A percentile compares a stretch with the other conserved stretches of the same genome.
Evolutionary conservation across 1,139 yeast species (phyloP).

Genomic region (Scheffersomyces parashehatae): DNA sequence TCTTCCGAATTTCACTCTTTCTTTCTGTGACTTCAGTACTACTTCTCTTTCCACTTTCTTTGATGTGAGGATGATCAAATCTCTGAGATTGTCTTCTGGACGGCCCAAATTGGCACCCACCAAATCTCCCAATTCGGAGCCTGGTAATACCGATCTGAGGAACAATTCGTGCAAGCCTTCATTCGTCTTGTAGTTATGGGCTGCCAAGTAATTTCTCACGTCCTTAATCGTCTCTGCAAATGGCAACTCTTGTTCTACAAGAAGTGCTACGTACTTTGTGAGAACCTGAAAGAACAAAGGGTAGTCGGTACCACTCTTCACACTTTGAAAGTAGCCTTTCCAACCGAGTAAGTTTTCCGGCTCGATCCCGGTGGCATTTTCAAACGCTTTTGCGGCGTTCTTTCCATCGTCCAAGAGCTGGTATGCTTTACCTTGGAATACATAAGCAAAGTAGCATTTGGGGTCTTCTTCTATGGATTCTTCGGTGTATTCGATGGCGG

Average conservation of each 20-base stretch:
- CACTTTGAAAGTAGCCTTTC: slow-evolving; percentile 66
- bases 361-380: slow-evolving; percentile 56
- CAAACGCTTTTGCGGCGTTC: slow-evolving; percentile 52
- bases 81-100: slow-evolving; percentile 49
- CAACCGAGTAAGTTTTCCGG: slow-evolving; percentile 65
- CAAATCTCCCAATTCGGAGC: slow-evolving; percentile 55
- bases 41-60: slow-evolving; percentile 41
- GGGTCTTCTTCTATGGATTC: slow-evolving; percentile 57
- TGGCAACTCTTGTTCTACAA: slow-evolving; percentile 34
- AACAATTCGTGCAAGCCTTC: slow-evolving; percentile 43
- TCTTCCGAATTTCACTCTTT: slow-evolving; percentile 42
- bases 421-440: slow-evolving; percentile 62
- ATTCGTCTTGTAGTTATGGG: slow-evolving; percentile 30
- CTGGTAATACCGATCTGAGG: slow-evolving; percentile 61
- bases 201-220: slow-evolving; percentile 44
- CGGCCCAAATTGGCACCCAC: slow-evolving; percentile 52
- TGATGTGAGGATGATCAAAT: slow-evolving; percentile 49
- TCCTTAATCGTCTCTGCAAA: slow-evolving; percentile 50
- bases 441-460: slow-evolving; percentile 61
- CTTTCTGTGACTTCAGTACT: slow-evolving; percentile 28
- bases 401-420: slow-evolving; percentile 40
- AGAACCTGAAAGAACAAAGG: slow-evolving; percentile 49
- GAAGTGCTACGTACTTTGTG: slow-evolving; percentile 21
- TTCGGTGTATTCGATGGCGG: slow-evolving; percentile 52
- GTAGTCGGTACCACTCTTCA: slow-evolving; percentile 36